A percentile compares a stretch with the other conserved stretches of the same genome.
phyloP scores from a whole-genome alignment of 441 rosid genomes.

The Lepidium campestre region DNA sequence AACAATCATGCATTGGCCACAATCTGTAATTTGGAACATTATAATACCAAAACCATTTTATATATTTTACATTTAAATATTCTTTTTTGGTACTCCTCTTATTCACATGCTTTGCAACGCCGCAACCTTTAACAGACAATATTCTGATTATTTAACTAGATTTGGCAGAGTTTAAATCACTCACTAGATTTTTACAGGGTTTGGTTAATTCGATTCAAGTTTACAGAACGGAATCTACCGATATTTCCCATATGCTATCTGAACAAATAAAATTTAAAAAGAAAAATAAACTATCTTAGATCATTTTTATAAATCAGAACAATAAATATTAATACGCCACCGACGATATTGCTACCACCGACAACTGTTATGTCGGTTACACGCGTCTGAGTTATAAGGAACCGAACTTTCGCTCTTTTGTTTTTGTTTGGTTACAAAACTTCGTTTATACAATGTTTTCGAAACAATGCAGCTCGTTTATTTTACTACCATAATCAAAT shows the following conservation, averaged over 20 bases:
- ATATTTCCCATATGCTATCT: too few relatives aligned
- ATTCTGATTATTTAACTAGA: too few relatives aligned
- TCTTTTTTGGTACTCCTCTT: not conserved
- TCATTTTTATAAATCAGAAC: not conserved
- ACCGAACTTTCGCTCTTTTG: not conserved
- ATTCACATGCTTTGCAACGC: constrained; percentile 28
- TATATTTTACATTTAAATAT: not conserved
- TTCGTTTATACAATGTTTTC: not conserved
- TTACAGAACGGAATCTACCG: too few relatives aligned
- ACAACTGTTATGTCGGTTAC: constrained; percentile 25
- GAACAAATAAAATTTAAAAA: too few relatives aligned
- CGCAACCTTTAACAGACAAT: constrained; percentile 3
- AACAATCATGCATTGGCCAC: constrained; percentile 11
- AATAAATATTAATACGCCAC: constrained; percentile 16
- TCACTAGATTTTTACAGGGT: too few relatives aligned
- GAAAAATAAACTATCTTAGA: too few relatives aligned
- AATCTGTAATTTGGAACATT: constrained; percentile 7
- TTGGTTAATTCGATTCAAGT: too few relatives aligned
- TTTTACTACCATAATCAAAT: not conserved
- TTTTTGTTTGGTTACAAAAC: not conserved
- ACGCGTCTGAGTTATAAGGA: not conserved
- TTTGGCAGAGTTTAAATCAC: too few relatives aligned
- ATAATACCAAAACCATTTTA: constrained; percentile 7
- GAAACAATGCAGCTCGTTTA: not conserved
- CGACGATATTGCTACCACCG: constrained; percentile 29